Conservation (phyloP, 306 rosid species). For the Trifolium pratense region DNA sequence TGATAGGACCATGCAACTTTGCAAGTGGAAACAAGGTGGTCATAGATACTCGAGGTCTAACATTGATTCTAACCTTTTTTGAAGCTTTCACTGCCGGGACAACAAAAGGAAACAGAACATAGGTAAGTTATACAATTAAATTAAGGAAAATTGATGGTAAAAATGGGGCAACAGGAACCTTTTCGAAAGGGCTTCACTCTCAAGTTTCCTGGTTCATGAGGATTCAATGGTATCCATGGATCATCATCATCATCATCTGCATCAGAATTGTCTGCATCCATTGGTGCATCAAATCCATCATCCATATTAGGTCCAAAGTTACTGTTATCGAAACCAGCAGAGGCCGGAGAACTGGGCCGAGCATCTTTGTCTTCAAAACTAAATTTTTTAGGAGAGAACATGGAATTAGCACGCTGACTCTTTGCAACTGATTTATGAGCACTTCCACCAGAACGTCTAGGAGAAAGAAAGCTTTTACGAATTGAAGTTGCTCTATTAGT, state of each 20-base stretch:
- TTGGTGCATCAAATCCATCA: constrained; percentile 58
- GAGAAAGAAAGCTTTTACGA: constrained; percentile 66
- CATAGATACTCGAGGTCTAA: constrained; percentile 47
- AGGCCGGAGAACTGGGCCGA: constrained; percentile 54
- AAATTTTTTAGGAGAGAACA: constrained; percentile 52
- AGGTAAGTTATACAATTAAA: constrained; percentile 13
- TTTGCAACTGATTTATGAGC: constrained; percentile 56
- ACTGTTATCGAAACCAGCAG: constrained; percentile 48
- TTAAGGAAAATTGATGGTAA: constrained; percentile 11
- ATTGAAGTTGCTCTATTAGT: constrained; percentile 55
- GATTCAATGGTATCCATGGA: constrained; percentile 96
- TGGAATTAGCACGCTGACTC: constrained; percentile 55
- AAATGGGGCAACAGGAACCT: constrained; percentile 50
- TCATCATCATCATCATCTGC: constrained; percentile 63
- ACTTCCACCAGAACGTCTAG: constrained; percentile 69
- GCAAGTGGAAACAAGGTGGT: constrained; percentile 77
- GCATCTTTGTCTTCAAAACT: constrained; percentile 48
- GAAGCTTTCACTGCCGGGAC: constrained; percentile 57
- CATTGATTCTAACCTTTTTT: constrained; percentile 47
- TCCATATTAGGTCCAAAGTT: constrained; percentile 57
- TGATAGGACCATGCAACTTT: constrained; percentile 74
- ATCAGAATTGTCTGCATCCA: constrained; percentile 61
- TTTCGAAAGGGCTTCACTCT: constrained; percentile 83
- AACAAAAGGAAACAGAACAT: constrained; percentile 29
- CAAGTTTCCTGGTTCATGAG: constrained; percentile 87